Evolutionary conservation across 176 grass and related monocot species (phyloP).

Genomic region (Themeda triandra): DNA sequence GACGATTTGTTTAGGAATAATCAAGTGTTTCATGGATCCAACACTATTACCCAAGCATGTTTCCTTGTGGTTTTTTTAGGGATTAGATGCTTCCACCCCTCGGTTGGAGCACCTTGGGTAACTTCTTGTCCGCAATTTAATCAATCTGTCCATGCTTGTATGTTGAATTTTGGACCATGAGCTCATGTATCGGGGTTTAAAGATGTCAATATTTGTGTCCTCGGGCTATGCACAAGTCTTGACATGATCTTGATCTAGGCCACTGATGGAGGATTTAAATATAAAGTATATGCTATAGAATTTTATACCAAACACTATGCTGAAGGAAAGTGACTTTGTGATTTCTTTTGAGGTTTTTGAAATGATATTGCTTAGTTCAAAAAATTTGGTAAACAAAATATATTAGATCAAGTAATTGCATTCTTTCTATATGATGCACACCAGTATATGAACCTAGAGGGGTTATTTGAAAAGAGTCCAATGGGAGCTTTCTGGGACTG

Average conservation of each 20-base stretch:
- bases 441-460: background rate
- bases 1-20: slow-evolving; percentile 27
- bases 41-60: slow-evolving; percentile 59
- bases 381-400: background rate
- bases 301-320: background rate
- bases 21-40: slow-evolving; percentile 59
- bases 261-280: background rate
- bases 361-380: background rate
- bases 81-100: slow-evolving; percentile 95
- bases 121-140: slow-evolving; percentile 58
- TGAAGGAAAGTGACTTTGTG: background rate
- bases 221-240: slow-evolving; percentile 29
- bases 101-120: slow-evolving; percentile 53
- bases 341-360: background rate
- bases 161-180: slow-evolving; percentile 50
- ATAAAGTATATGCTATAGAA: background rate
- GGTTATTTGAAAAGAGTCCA: background rate
- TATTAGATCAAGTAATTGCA: background rate
- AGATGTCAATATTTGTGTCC: background rate
- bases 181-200: slow-evolving; percentile 22
- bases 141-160: slow-evolving; percentile 50
- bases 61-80: slow-evolving; percentile 41
- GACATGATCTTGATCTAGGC: slow-evolving; percentile 30
- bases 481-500: background rate
- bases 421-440: background rate